phyloP scores from a whole-genome alignment of 1,284 basidiomycete species.

The Termitomyces sp. region DNA sequence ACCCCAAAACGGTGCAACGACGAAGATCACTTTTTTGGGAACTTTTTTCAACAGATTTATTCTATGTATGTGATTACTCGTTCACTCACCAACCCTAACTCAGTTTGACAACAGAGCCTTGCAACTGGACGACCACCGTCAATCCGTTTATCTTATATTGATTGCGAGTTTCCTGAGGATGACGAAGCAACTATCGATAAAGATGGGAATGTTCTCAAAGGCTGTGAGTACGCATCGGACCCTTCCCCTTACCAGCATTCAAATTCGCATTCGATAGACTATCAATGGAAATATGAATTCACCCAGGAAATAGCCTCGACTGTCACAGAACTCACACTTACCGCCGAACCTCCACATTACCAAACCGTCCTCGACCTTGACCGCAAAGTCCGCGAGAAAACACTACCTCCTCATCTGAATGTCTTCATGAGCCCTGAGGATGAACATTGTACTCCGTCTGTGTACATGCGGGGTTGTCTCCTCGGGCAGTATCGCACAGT shows the following conservation, averaged over 20 bases:
- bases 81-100: conserved; percentile 4
- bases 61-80: conserved; percentile 34
- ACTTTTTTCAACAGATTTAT: conserved; percentile 44
- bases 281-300: conserved; percentile 45
- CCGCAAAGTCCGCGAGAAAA: conserved; percentile 51
- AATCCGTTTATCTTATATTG: conserved; percentile 50
- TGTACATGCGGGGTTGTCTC: conserved; percentile 45
- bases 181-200: conserved; percentile 43
- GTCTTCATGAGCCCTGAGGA: conserved; percentile 43
- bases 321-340: conserved; percentile 47
- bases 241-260: neutral
- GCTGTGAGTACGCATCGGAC: conserved; percentile 36
- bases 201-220: conserved; percentile 40
- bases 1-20: conserved; percentile 47
- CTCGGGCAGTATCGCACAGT: conserved; percentile 48
- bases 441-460: conserved; percentile 43
- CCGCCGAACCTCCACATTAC: conserved; percentile 47
- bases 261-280: conserved; percentile 25
- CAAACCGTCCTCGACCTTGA: conserved; percentile 54
- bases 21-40: conserved; percentile 59
- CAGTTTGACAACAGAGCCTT: conserved; percentile 36
- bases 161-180: conserved; percentile 53
- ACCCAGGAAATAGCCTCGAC: conserved; percentile 45
- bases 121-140: conserved; percentile 52
- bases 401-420: conserved; percentile 47